These are phyloP conservation scores for Asterophora parasitica DNA, from an alignment of 768 basidiomycete genomes.

Conservation along the genomic window DNA sequence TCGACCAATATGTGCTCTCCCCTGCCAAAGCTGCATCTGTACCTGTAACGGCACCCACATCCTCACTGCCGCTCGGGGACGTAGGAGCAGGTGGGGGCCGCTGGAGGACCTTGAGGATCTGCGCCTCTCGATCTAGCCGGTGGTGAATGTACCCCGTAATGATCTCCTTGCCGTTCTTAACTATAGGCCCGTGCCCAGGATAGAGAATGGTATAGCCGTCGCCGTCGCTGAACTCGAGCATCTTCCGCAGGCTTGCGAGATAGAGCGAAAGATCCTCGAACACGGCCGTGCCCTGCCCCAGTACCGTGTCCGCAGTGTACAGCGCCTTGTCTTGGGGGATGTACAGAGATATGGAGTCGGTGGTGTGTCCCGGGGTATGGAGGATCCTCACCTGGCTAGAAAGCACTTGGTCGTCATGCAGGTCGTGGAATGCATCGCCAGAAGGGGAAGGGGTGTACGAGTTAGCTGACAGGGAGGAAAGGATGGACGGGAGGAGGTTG, in stretches of 20 bases:
- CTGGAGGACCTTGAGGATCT: slow-evolving; percentile 58
- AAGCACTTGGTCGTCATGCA: slow-evolving; percentile 52
- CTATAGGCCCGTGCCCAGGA: slow-evolving; percentile 85
- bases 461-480: slow-evolving; percentile 37
- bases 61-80: too few relatives aligned
- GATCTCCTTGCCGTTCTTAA: slow-evolving; percentile 53
- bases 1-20: slow-evolving; percentile 41
- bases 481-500: slow-evolving; percentile 34
- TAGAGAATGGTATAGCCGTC: slow-evolving; percentile 52
- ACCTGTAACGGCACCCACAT: too few relatives aligned
- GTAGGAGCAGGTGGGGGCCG: slow-evolving; percentile 23
- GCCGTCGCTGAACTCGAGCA: slow-evolving; percentile 41
- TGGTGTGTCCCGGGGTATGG: slow-evolving; percentile 88
- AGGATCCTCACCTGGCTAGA: slow-evolving; percentile 53
- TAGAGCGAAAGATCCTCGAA: slow-evolving; percentile 82
- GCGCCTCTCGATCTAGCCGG: slow-evolving; percentile 72
- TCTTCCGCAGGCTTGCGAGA: slow-evolving; percentile 54
- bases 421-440: slow-evolving; percentile 50
- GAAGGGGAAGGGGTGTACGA: slow-evolving; percentile 40
- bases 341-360: slow-evolving; percentile 76
- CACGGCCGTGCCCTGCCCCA: slow-evolving; percentile 87
- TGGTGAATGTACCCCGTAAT: slow-evolving; percentile 77
- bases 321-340: slow-evolving; percentile 67
- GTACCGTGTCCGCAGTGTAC: slow-evolving; percentile 87
- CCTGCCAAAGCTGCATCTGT: slow-evolving; percentile 5